These are phyloP conservation scores for Cryptococcus jaspeensis DNA, from an alignment of 1,284 basidiomycete genomes.

Conservation along the genomic window DNA sequence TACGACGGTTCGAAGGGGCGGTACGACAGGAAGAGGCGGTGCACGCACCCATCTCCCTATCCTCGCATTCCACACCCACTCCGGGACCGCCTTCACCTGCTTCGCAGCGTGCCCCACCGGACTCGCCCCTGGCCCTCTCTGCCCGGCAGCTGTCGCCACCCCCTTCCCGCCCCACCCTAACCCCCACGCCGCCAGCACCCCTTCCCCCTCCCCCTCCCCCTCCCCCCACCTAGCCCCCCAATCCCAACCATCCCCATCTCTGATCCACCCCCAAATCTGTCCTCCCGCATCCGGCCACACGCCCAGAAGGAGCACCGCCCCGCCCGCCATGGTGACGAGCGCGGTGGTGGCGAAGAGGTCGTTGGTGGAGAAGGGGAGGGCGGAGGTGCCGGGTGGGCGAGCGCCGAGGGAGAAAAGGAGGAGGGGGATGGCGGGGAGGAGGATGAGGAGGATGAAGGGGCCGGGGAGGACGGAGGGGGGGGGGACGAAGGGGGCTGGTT, in stretches of 20 bases:
- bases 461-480: slow-evolving; percentile 27
- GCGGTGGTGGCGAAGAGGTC: slow-evolving; percentile 33
- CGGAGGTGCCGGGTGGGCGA: slow-evolving; percentile 28
- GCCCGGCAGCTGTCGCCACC: no score
- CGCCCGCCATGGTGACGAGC: slow-evolving; percentile 29
- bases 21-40: neutral
- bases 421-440: slow-evolving; percentile 34
- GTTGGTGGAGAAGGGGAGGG: slow-evolving; percentile 29
- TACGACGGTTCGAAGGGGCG: no score
- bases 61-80: slow-evolving; percentile 2
- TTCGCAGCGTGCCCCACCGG: no score
- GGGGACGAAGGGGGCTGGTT: neutral
- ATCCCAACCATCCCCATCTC: slow-evolving; percentile 10
- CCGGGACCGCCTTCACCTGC: neutral
- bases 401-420: slow-evolving; percentile 34
- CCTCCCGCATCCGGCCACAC: slow-evolving; percentile 28
- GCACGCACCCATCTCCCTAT: neutral
- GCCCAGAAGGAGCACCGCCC: slow-evolving; percentile 25
- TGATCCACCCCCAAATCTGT: slow-evolving; percentile 23
- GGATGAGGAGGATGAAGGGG: slow-evolving; percentile 34
- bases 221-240: neutral
- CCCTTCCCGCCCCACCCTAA: no score
- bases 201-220: neutral
- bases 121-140: no score
- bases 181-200: no score